phyloP scores from a whole-genome alignment of 768 basidiomycete species.

The Boletus pseudopeckii region DNA sequence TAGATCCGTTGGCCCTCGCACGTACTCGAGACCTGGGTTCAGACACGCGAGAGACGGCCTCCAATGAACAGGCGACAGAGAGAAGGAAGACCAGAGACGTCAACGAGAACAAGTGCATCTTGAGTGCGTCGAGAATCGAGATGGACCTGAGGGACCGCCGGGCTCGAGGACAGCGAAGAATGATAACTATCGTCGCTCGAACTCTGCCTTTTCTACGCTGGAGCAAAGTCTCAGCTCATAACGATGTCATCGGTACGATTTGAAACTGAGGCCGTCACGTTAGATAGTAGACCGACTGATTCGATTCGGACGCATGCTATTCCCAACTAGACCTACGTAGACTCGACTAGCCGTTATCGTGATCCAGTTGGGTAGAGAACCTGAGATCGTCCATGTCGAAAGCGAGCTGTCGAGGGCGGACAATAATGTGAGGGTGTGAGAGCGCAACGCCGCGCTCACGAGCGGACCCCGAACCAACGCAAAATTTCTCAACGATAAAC shows the following conservation, averaged over 20 bases:
- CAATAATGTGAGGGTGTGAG: no score
- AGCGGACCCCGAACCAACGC: neutral
- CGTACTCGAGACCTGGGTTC: slow-evolving; percentile 1
- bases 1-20: neutral
- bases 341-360: neutral
- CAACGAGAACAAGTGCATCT: slow-evolving; percentile 19
- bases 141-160: slow-evolving; percentile 15
- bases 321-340: neutral
- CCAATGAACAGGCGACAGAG: slow-evolving; percentile 8
- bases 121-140: slow-evolving; percentile 13
- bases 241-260: slow-evolving; percentile 2
- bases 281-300: neutral
- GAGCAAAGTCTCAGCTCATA: neutral
- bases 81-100: slow-evolving; percentile 13
- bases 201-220: slow-evolving; percentile 11
- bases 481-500: neutral
- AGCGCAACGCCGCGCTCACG: neutral
- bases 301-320: neutral
- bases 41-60: slow-evolving; percentile 18
- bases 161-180: neutral
- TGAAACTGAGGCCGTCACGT: slow-evolving; percentile 2
- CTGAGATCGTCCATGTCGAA: neutral
- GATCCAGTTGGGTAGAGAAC: neutral
- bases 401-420: neutral
- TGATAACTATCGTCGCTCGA: neutral